phyloP scores from a whole-genome alignment of 1,139 yeast genomes.

The Schizosaccharomyces versatilis region DNA sequence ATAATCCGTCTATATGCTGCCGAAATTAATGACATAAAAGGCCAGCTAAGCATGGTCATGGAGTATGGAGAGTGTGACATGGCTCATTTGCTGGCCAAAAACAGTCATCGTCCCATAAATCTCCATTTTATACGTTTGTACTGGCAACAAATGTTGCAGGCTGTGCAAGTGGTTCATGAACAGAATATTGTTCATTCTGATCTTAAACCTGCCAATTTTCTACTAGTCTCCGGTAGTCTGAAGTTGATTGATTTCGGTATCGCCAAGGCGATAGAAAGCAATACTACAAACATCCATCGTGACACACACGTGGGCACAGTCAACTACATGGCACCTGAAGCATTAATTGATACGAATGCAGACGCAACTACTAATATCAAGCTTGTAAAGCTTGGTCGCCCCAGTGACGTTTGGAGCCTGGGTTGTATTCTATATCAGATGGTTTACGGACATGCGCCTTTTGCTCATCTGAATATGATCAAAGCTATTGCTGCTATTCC shows the following conservation, averaged over 20 bases:
- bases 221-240: conserved; percentile 62
- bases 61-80: conserved; percentile 89
- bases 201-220: conserved; percentile 82
- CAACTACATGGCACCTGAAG: conserved; percentile 95
- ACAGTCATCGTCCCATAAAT: conserved; percentile 37
- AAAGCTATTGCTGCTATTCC: conserved; percentile 68
- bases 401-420: conserved; percentile 95
- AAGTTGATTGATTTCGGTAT: conserved; percentile 92
- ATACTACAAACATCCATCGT: conserved; percentile 72
- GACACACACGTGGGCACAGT: conserved; percentile 91
- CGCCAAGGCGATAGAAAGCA: conserved; percentile 83
- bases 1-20: conserved; percentile 65
- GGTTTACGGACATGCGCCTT: conserved; percentile 86
- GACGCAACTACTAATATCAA: conserved; percentile 18
- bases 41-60: conserved; percentile 45
- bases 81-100: conserved; percentile 52
- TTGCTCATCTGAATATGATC: conserved; percentile 57
- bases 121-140: conserved; percentile 62
- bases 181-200: conserved; percentile 87
- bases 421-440: conserved; percentile 91
- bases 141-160: conserved; percentile 55
- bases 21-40: conserved; percentile 39
- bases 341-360: conserved; percentile 40
- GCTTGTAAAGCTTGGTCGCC: conserved; percentile 79
- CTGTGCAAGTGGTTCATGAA: conserved; percentile 72